These are phyloP conservation scores for Blastobotrys robertii DNA, from an alignment of 805 yeast genomes.

Conservation along the genomic window DNA sequence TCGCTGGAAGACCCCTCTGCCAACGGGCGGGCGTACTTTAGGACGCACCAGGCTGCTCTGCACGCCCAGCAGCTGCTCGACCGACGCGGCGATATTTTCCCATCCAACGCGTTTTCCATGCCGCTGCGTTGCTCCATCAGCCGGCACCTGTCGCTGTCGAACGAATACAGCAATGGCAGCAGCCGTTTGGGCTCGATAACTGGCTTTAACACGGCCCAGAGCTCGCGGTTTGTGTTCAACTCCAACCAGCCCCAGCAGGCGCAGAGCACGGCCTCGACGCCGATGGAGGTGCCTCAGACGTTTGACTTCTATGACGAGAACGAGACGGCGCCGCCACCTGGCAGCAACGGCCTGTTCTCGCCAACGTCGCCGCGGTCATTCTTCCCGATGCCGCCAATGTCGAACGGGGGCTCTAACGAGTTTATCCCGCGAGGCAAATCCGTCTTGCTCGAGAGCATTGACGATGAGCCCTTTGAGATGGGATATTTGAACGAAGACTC, in stretches of 20 bases:
- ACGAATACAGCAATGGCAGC: background rate
- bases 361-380: constrained; percentile 20
- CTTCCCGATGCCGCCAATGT: constrained; percentile 9
- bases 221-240: background rate
- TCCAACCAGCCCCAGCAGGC: background rate
- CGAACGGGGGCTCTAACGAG: background rate
- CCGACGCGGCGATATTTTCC: constrained; percentile 1
- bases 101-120: background rate
- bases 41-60: constrained; percentile 4
- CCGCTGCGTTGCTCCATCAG: background rate
- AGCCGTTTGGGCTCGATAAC: background rate
- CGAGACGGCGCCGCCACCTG: background rate
- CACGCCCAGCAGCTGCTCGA: background rate
- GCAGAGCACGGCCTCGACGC: background rate
- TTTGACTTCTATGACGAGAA: background rate
- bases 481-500: background rate
- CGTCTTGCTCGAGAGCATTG: constrained; percentile 22
- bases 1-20: constrained; percentile 13
- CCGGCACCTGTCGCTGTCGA: background rate
- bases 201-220: background rate
- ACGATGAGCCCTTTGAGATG: constrained; percentile 18
- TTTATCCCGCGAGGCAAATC: constrained; percentile 18
- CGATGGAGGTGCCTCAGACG: background rate
- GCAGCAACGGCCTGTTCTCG: constrained; percentile 12
- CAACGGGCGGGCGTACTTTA: constrained; percentile 14